A percentile compares a stretch with the other conserved stretches of the same genome.
These are phyloP conservation scores for Jasminum sambac DNA, from an alignment of 257 asterid genomes.

Conservation along the genomic window DNA sequence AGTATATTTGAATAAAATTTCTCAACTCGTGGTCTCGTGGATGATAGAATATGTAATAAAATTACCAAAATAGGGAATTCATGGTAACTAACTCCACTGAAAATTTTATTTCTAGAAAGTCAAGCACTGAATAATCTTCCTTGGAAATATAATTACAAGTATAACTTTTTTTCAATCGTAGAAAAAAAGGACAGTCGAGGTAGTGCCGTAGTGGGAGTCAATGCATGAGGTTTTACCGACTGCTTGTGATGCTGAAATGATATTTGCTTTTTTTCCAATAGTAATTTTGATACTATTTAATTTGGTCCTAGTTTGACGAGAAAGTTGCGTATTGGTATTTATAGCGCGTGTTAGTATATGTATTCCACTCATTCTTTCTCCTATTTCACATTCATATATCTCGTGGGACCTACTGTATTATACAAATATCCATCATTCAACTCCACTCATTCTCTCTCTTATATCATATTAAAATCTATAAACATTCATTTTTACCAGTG, in stretches of 20 bases:
- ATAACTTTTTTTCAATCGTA: not conserved
- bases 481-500: too few species aligned
- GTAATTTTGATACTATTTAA: not conserved
- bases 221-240: not conserved
- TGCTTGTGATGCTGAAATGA: not conserved
- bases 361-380: too few species aligned
- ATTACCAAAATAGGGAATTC: not conserved
- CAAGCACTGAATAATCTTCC: constrained; percentile 16
- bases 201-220: not conserved
- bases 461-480: too few species aligned
- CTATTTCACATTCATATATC: too few species aligned
- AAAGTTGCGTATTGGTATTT: too few species aligned
- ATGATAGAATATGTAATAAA: not conserved
- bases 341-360: too few species aligned
- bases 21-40: not conserved
- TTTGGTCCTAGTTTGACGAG: too few species aligned
- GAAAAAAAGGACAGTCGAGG: too few species aligned
- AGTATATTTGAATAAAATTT: not conserved
- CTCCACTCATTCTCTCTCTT: too few species aligned
- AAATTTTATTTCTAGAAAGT: not conserved
- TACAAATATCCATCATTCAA: too few species aligned
- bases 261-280: not conserved
- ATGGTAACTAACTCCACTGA: not conserved
- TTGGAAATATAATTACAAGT: not conserved
- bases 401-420: too few species aligned